Conservation (phyloP, 2,329 filamentous ascomycete genomes). For the Ophiocordyceps camponoti-floridani region DNA sequence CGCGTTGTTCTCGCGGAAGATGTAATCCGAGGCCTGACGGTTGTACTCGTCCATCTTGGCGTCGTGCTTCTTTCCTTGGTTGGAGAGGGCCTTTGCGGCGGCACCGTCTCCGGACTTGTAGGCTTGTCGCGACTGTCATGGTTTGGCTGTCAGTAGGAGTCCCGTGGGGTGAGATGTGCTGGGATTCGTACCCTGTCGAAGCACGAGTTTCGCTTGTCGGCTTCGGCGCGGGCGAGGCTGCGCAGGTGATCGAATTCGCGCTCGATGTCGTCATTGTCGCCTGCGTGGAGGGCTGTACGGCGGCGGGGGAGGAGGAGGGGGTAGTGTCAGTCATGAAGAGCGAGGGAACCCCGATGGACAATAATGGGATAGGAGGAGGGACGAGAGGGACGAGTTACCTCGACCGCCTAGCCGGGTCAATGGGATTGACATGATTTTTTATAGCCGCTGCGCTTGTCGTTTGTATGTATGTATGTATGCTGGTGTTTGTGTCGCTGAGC, state of each 20-base stretch:
- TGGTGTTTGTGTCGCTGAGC: background rate
- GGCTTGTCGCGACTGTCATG: conserved; percentile 48
- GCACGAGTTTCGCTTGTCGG: conserved; percentile 57
- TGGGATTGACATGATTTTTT: conserved; percentile 16
- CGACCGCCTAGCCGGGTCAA: conserved; percentile 21
- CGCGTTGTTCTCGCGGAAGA: conserved; percentile 91
- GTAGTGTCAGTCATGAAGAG: conserved; percentile 1
- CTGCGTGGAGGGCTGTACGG: conserved; percentile 54
- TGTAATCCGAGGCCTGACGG: conserved; percentile 77
- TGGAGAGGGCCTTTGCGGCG: conserved; percentile 63
- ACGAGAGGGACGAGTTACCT: conserved; percentile 10
- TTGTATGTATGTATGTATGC: background rate
- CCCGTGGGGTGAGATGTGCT: background rate
- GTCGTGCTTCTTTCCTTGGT: conserved; percentile 73
- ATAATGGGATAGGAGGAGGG: conserved; percentile 3
- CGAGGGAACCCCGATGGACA: too few species aligned
- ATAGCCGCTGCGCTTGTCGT: background rate
- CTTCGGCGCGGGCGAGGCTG: conserved; percentile 65
- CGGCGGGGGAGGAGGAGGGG: background rate
- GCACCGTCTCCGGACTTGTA: conserved; percentile 73
- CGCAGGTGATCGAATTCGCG: conserved; percentile 85
- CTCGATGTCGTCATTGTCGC: conserved; percentile 49
- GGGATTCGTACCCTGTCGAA: conserved; percentile 44
- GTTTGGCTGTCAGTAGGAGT: background rate
- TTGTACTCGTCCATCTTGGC: conserved; percentile 78